Evolutionary conservation across 2,329 filamentous ascomycete species (phyloP).

Genomic region (Botryotinia narcissicola): DNA sequence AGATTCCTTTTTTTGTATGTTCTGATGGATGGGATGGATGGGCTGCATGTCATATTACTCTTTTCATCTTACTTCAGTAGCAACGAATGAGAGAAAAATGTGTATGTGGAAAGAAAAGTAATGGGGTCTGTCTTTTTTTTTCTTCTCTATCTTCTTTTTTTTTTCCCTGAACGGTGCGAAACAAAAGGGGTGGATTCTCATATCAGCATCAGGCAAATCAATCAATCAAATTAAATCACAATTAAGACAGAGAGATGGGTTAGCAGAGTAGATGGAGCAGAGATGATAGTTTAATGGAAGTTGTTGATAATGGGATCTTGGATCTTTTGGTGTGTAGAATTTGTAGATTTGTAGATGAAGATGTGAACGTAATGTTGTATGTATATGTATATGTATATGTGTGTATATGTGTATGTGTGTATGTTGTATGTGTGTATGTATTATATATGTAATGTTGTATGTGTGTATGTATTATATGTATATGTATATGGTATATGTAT

Average conservation of each 20-base stretch:
- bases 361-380: background rate
- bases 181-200: constrained; percentile 1
- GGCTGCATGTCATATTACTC: constrained; percentile 11
- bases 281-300: background rate
- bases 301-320: background rate
- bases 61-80: constrained; percentile 25
- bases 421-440: background rate
- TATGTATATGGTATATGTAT: too few species aligned
- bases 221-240: constrained; percentile 2
- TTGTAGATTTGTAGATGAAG: background rate
- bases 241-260: background rate
- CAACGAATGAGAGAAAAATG: constrained; percentile 33
- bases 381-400: background rate
- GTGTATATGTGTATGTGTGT: background rate
- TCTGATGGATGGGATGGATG: constrained; percentile 9
- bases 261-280: background rate
- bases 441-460: too few species aligned
- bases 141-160: background rate
- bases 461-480: too few species aligned
- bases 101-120: constrained; percentile 15
- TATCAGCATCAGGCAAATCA: constrained; percentile 2
- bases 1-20: background rate
- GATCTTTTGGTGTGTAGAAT: background rate
- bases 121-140: background rate
- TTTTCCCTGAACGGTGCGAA: background rate